Evolutionary conservation across 352 stramenopile species (phyloP), one percentile per base, ranked within the genome.

Genomic region (Globisporangium sylvaticum): DNA sequence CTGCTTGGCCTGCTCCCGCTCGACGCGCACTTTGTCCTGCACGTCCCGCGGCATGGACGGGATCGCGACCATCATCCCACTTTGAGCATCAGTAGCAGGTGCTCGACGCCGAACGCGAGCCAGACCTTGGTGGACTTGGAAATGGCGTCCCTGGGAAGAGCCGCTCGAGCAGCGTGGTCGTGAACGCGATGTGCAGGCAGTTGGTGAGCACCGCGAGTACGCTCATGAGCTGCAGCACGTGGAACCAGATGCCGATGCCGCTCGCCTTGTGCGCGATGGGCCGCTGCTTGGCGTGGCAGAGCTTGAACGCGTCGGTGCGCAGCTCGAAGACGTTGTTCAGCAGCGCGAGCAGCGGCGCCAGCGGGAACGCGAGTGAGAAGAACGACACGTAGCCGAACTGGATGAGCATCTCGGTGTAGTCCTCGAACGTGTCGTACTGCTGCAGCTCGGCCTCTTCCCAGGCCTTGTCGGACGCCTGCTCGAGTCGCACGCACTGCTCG

Each of bases 301-400:
- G 77, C 73, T 98, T 98, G 79, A 98, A 98, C 1, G 94, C 96
- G 74, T 98, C 92, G 5, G 96, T 88, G 63, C 96, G 88, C 66
- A 98, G 88, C 67, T 96, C 92, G 0, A 98, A 14, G 37, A 98
- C 69, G 68, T 98, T 97, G 74, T 98, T 98, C 50, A 97, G 60
- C 4, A 98, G 74, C 46, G 91, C 92, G 15, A 98, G 87, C 14
- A 98, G 70, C 48, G 96, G 94, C 10, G 92, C 96, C n/a, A 98
- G 86, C n/a, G 96, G 94, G 52, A 98, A 91, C 2, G 96, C 88
- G 15, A 98, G 75, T 56, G 91, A 98, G 77, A 98, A 98, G 71
- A 97, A 98, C 22, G 91, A 96, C 42, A 98, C 94, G 74, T 98
- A 98, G 46, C 92, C 92, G 71, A 98, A 98, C 72, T 98, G 94